Evolutionary conservation across 768 basidiomycete genomes (phyloP).

Genomic region (Termitomyces sp.): DNA sequence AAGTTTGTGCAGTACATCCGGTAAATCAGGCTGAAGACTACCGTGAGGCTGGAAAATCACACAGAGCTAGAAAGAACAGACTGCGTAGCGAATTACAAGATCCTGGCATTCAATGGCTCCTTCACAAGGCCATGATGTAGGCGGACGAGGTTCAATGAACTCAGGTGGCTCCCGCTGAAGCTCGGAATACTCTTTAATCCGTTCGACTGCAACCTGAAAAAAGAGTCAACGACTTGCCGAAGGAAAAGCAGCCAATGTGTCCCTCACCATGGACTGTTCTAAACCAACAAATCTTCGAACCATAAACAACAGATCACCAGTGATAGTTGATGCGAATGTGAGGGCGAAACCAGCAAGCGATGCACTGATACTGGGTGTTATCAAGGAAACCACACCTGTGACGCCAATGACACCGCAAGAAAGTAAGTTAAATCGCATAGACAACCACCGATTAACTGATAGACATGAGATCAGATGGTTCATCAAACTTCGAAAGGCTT

Average conservation of each 20-base stretch:
- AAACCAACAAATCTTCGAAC: conserved; percentile 78
- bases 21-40: conserved; percentile 66
- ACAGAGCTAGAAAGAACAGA: conserved; percentile 27
- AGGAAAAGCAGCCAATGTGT: neutral
- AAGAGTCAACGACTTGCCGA: neutral
- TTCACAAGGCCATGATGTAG: conserved; percentile 68
- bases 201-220: conserved; percentile 71
- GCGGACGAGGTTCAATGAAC: conserved; percentile 81
- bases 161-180: conserved; percentile 74
- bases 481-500: neutral
- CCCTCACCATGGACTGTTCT: conserved; percentile 84
- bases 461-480: neutral
- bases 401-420: conserved; percentile 69
- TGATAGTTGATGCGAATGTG: conserved; percentile 76
- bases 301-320: conserved; percentile 64
- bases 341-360: conserved; percentile 84
- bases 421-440: conserved; percentile 80
- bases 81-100: conserved; percentile 74
- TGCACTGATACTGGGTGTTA: conserved; percentile 69
- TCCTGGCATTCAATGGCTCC: conserved; percentile 70
- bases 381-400: conserved; percentile 60
- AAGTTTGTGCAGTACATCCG: conserved; percentile 76
- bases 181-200: conserved; percentile 89
- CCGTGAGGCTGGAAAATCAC: neutral
- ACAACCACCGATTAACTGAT: conserved; percentile 86